Percentiles rank a stretch among this genome's conserved stretches.
Conservation (phyloP, 768 basidiomycete species). For the Boletus rubescentipes region DNA sequence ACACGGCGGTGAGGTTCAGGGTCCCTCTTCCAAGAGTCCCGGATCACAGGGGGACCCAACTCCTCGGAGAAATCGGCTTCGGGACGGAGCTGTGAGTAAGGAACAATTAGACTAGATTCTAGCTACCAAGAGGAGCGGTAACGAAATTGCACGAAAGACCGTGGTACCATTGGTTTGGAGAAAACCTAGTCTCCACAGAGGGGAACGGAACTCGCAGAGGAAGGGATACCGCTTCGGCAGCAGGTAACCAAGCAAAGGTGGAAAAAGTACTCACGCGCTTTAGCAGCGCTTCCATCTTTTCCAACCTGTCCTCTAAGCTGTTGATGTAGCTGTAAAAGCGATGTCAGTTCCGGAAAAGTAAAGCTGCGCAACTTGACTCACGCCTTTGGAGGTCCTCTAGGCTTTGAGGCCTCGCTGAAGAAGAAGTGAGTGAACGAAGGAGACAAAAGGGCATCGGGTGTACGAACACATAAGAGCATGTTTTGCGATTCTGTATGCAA, state of each 20-base stretch:
- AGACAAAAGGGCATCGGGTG: neutral
- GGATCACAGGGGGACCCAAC: slow-evolving; percentile 59
- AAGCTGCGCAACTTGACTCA: slow-evolving; percentile 33
- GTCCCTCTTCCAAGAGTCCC: slow-evolving; percentile 61
- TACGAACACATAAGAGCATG: slow-evolving; percentile 61
- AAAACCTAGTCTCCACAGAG: neutral
- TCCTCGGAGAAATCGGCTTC: slow-evolving; percentile 59
- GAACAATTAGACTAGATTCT: slow-evolving; percentile 8
- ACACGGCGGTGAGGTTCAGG: slow-evolving; percentile 11
- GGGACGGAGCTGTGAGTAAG: slow-evolving; percentile 52
- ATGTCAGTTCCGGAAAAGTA: neutral
- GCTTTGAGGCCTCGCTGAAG: slow-evolving; percentile 59
- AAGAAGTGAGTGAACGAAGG: slow-evolving; percentile 3
- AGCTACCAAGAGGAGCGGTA: neutral
- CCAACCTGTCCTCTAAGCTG: slow-evolving; percentile 57
- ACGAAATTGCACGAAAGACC: neutral
- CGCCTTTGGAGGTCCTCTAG: slow-evolving; percentile 69
- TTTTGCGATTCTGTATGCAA: slow-evolving; percentile 48
- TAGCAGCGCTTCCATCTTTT: slow-evolving; percentile 54
- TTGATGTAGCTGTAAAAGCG: slow-evolving; percentile 48
- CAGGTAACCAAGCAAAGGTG: neutral
- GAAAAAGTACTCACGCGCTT: slow-evolving; percentile 41
- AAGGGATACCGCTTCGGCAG: neutral
- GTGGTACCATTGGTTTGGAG: neutral
- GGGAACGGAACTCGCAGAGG: neutral